phyloP scores from a whole-genome alignment of 202 grass and related monocot species.

The Setaria italica region DNA sequence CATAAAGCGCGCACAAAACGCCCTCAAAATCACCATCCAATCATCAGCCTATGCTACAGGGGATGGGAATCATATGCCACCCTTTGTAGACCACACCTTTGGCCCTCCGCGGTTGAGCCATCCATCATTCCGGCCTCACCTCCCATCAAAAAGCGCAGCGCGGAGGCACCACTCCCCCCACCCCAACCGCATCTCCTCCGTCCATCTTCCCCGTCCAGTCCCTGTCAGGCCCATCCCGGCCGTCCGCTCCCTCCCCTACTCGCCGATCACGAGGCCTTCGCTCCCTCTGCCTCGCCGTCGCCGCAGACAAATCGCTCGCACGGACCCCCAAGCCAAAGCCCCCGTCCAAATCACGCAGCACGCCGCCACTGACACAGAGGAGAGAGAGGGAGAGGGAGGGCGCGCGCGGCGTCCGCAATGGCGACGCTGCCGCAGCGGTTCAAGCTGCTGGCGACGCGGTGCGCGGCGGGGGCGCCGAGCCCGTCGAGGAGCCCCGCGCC shows the following conservation, averaged over 20 bases:
- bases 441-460: slow-evolving; percentile 69
- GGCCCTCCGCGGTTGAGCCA: slow-evolving; percentile 25
- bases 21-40: slow-evolving; percentile 24
- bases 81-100: slow-evolving; percentile 38
- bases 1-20: not conserved
- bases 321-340: not conserved
- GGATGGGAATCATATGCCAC: slow-evolving; percentile 28
- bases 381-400: not conserved
- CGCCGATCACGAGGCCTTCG: slow-evolving; percentile 25
- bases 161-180: not conserved
- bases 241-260: not conserved
- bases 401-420: slow-evolving; percentile 24
- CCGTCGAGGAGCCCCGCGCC: slow-evolving; percentile 55
- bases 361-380: not conserved
- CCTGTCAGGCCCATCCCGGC: not conserved
- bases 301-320: slow-evolving; percentile 15
- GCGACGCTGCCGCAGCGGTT: slow-evolving; percentile 70
- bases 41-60: slow-evolving; percentile 28
- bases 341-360: slow-evolving; percentile 20
- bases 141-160: not conserved
- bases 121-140: slow-evolving; percentile 41
- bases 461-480: slow-evolving; percentile 55
- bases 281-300: not conserved
- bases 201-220: not conserved
- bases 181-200: not conserved